Evolutionary conservation across 140 eudicot species (phyloP).

Genomic region (Bidens hawaiensis): DNA sequence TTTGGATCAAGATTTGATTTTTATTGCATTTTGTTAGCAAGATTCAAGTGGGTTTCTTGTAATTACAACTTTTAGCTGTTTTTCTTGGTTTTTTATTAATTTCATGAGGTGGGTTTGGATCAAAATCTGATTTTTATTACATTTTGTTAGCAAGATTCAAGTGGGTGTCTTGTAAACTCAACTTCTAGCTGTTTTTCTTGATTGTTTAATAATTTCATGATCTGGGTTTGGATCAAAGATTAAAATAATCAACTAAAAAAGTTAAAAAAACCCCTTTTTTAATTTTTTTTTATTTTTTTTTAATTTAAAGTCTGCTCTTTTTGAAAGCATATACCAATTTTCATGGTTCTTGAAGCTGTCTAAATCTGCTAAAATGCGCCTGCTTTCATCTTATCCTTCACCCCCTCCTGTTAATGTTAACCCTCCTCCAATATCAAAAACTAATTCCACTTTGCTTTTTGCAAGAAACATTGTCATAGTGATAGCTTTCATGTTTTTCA

Average conservation of each 20-base stretch:
- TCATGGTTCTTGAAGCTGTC: conserved; percentile 27
- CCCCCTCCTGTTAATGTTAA: conserved; percentile 21
- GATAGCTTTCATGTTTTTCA: conserved; percentile 55
- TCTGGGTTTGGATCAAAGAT: conserved; percentile 27
- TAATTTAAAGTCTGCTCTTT: conserved; percentile 7
- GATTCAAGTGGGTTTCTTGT: conserved; percentile 31
- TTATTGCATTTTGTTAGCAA: conserved; percentile 18
- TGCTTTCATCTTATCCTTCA: conserved; percentile 20
- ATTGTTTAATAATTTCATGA: conserved; percentile 19
- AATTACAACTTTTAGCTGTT: conserved; percentile 17
- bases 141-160: conserved; percentile 20
- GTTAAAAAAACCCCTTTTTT: background rate
- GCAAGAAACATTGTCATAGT: conserved; percentile 46
- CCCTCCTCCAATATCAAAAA: conserved; percentile 30
- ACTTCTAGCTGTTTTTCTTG: conserved; percentile 14
- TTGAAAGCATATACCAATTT: conserved; percentile 1
- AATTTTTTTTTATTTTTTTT: no score
- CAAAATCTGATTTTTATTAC: conserved; percentile 18
- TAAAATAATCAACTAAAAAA: conserved; percentile 19
- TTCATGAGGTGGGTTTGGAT: conserved; percentile 29
- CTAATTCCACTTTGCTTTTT: conserved; percentile 49
- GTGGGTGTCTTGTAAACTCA: conserved; percentile 32
- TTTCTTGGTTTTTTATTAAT: conserved; percentile 11
- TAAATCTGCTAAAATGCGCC: conserved; percentile 26
- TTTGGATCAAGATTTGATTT: conserved; percentile 21